These are phyloP conservation scores for Sporothrix globosa DNA, from an alignment of 2,329 filamentous ascomycete genomes.

Conservation along the genomic window DNA sequence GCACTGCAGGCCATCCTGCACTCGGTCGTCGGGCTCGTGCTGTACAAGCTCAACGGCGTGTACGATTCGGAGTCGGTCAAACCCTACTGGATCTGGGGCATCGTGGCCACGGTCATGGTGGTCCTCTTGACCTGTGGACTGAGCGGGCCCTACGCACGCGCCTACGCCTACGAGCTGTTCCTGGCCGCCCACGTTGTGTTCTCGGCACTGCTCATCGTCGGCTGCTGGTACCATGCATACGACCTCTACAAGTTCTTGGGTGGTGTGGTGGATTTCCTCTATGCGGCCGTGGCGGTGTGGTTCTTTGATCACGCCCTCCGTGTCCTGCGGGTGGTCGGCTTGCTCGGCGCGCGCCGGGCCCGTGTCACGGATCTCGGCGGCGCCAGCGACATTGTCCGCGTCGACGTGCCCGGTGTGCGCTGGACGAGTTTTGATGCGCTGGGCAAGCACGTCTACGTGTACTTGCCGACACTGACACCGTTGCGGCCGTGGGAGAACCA, in stretches of 20 bases:
- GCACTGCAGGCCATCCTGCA: constrained; percentile 53
- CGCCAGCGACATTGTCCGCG: constrained; percentile 42
- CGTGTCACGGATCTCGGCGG: constrained; percentile 35
- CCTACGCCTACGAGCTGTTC: constrained; percentile 1
- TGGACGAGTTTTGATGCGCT: constrained; percentile 40
- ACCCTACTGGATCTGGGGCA: constrained; percentile 20
- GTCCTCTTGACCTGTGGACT: background rate
- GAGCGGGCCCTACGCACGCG: background rate
- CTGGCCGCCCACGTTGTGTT: constrained; percentile 29
- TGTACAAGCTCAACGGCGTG: constrained; percentile 39
- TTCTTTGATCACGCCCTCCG: background rate
- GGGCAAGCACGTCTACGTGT: constrained; percentile 50
- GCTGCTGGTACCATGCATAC: constrained; percentile 30
- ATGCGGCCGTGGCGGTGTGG: constrained; percentile 33
- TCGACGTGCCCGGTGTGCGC: constrained; percentile 41
- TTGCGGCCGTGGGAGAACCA: constrained; percentile 57
- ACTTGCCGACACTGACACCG: constrained; percentile 53
- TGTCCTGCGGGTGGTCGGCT: background rate
- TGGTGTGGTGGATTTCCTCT: constrained; percentile 34
- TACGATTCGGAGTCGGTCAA: background rate
- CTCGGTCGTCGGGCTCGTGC: constrained; percentile 47
- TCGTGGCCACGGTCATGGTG: constrained; percentile 4
- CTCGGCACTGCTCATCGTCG: constrained; percentile 26
- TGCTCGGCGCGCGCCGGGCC: background rate
- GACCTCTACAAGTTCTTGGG: background rate